Evolutionary conservation across 768 basidiomycete genomes (phyloP).

Genomic region (Mycena pura): DNA sequence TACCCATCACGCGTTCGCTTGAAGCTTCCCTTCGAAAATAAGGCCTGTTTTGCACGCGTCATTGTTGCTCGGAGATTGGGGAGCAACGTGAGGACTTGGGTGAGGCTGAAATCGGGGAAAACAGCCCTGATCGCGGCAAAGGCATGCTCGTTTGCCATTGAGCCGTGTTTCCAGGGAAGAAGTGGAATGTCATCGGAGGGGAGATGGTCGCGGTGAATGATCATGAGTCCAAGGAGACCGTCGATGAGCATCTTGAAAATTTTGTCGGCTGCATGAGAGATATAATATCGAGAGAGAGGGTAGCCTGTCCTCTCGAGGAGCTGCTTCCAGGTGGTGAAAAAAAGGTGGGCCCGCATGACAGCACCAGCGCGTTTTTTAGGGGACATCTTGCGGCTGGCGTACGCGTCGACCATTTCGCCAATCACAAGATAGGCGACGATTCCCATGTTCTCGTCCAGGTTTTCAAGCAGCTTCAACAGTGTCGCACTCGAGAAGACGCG

Average conservation of each 20-base stretch:
- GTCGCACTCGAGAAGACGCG: not conserved
- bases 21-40: no score
- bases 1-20: not conserved
- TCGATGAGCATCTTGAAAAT: slow-evolving; percentile 8
- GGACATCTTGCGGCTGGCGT: slow-evolving; percentile 1
- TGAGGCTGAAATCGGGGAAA: slow-evolving; percentile 2
- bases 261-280: not conserved
- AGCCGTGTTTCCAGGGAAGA: slow-evolving; percentile 1
- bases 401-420: slow-evolving; percentile 9
- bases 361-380: not conserved
- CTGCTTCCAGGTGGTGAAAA: slow-evolving; percentile 7
- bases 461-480: not conserved
- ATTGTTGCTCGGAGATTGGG: not conserved
- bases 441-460: slow-evolving; percentile 2
- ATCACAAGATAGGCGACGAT: not conserved
- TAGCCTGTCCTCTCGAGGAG: slow-evolving; percentile 2
- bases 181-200: not conserved
- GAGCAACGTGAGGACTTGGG: not conserved
- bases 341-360: slow-evolving; percentile 1
- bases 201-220: no score
- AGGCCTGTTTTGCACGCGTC: not conserved
- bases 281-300: slow-evolving; percentile 4
- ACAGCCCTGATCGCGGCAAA: slow-evolving; percentile 1
- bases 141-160: not conserved
- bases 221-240: no score